Evolutionary conservation across 2,329 filamentous ascomycete genomes (phyloP).

Genomic region (Epichloe scottii): DNA sequence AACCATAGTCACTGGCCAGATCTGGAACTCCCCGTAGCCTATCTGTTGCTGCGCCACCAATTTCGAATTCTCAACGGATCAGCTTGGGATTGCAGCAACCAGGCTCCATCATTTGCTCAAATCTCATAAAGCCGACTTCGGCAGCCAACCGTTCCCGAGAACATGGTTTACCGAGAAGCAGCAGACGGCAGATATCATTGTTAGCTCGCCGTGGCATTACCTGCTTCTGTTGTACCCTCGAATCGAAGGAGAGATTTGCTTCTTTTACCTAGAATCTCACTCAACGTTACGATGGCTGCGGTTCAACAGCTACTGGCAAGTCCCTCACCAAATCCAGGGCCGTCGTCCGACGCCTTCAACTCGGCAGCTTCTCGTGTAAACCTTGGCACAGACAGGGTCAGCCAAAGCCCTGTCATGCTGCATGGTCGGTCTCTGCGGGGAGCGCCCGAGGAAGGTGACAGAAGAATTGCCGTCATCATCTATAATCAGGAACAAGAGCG

Average conservation of each 20-base stretch:
- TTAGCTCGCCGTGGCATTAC: neutral
- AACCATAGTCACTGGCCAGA: neutral
- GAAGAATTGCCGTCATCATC: slow-evolving; percentile 51
- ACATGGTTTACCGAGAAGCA: neutral
- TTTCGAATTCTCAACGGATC: neutral
- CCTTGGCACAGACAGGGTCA: slow-evolving; percentile 24
- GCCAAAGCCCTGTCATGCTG: slow-evolving; percentile 20
- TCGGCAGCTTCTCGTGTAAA: slow-evolving; percentile 10
- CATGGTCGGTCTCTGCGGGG: slow-evolving; percentile 31
- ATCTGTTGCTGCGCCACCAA: neutral
- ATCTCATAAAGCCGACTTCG: neutral
- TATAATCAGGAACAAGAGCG: slow-evolving; percentile 60
- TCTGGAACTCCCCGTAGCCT: neutral
- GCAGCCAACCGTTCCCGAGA: neutral
- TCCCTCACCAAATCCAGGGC: slow-evolving; percentile 18
- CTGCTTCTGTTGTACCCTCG: neutral
- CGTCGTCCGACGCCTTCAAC: slow-evolving; percentile 13
- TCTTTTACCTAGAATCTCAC: neutral
- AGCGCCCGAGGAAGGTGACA: slow-evolving; percentile 39
- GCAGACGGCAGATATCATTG: neutral
- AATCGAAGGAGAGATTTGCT: neutral
- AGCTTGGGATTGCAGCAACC: neutral
- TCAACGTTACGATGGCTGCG: slow-evolving; percentile 20
- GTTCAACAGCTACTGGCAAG: slow-evolving; percentile 25
- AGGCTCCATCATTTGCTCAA: neutral